Conservation (phyloP, 208 protist genomes). For the Herpetomonas samuelpessoai region DNA sequence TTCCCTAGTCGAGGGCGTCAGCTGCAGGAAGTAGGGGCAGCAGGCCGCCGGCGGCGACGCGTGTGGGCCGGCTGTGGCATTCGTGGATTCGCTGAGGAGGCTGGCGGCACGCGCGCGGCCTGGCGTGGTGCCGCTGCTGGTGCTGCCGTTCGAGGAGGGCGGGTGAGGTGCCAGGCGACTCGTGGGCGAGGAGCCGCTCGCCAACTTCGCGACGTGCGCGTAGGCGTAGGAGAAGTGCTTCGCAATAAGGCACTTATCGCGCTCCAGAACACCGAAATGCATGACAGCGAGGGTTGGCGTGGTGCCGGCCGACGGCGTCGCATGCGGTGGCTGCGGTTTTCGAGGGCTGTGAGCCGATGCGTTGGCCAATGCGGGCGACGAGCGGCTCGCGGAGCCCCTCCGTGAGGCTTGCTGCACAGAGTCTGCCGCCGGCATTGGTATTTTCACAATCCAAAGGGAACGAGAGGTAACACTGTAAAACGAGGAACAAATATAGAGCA, state of each 20-base stretch:
- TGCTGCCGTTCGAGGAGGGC: no score
- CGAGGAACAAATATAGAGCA: no score
- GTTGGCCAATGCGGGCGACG: no score
- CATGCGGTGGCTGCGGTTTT: no score
- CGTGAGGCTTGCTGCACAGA: no score
- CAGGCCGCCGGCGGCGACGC: neutral
- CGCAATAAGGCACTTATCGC: neutral
- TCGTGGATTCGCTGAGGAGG: neutral
- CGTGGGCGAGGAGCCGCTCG: neutral
- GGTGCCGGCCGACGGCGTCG: no score
- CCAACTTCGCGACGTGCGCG: neutral
- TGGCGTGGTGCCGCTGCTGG: neutral
- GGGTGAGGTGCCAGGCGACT: neutral
- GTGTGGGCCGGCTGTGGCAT: neutral
- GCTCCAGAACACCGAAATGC: neutral
- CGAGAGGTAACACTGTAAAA: no score
- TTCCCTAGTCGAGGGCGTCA: conserved; percentile 36
- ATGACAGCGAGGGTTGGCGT: neutral
- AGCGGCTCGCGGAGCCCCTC: no score
- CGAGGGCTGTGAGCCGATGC: no score
- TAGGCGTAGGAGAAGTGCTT: neutral
- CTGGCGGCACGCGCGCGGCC: no score
- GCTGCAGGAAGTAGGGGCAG: conserved; percentile 20
- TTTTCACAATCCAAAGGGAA: no score
- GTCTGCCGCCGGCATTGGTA: no score